Conservation (phyloP, 129 eudicot species). For the Chrysanthemum lavandulifolium region DNA sequence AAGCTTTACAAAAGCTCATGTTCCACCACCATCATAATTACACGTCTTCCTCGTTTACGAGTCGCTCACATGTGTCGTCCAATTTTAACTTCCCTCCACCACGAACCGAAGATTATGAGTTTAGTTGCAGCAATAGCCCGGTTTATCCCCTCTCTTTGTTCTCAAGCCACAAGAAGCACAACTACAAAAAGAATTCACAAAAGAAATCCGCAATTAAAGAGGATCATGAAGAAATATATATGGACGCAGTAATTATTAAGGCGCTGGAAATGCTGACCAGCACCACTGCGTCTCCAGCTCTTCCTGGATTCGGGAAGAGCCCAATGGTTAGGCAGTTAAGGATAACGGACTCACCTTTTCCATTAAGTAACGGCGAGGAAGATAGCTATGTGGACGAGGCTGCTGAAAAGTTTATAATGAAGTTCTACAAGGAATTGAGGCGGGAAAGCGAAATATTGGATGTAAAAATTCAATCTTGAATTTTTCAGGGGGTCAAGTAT, state of each 20-base stretch:
- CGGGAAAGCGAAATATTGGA: slow-evolving; percentile 31
- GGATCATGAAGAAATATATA: slow-evolving; percentile 8
- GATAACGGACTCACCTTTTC: slow-evolving; percentile 78
- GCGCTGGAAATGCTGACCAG: slow-evolving; percentile 54
- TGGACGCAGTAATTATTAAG: slow-evolving; percentile 33
- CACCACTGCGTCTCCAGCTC: slow-evolving; percentile 51
- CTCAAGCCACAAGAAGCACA: slow-evolving; percentile 42
- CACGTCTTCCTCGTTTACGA: slow-evolving; percentile 24
- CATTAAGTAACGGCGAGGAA: slow-evolving; percentile 39
- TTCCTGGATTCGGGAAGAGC: slow-evolving; percentile 48
- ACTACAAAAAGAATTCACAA: slow-evolving; percentile 8
- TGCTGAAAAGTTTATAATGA: slow-evolving; percentile 63
- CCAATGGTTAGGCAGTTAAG: slow-evolving; percentile 68
- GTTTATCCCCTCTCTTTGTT: slow-evolving; percentile 41
- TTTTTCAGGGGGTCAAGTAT: slow-evolving; percentile 28
- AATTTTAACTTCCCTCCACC: slow-evolving; percentile 20
- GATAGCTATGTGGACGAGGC: slow-evolving; percentile 55
- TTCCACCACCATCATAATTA: slow-evolving; percentile 49
- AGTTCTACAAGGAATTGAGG: slow-evolving; percentile 53
- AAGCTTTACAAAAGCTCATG: slow-evolving; percentile 61
- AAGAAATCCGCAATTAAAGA: slow-evolving; percentile 13
- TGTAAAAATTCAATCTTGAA: slow-evolving; percentile 12
- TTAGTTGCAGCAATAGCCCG: slow-evolving; percentile 66
- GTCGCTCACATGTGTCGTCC: slow-evolving; percentile 16
- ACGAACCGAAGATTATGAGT: slow-evolving; percentile 44